These are phyloP conservation scores for Dipodascus geniculatus DNA, from an alignment of 805 yeast genomes.

Conservation along the genomic window DNA sequence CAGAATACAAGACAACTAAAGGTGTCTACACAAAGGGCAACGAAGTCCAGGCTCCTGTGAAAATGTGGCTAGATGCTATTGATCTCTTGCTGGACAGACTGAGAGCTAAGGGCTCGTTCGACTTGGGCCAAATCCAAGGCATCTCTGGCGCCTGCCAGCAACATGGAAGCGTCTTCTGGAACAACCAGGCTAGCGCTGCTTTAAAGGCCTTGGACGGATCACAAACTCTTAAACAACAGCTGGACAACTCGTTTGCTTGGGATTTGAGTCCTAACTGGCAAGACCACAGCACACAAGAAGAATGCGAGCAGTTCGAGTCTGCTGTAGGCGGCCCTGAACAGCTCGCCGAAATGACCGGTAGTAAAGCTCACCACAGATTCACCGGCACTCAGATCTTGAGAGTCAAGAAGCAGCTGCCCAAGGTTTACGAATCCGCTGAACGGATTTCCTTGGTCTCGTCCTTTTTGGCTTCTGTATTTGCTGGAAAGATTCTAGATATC, in stretches of 20 bases:
- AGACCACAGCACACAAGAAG: slow-evolving; percentile 75
- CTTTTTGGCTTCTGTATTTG: slow-evolving; percentile 59
- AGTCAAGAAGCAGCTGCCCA: slow-evolving; percentile 40
- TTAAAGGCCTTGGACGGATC: slow-evolving; percentile 30
- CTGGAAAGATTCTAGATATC: slow-evolving; percentile 50
- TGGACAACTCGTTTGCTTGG: slow-evolving; percentile 28
- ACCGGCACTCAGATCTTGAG: slow-evolving; percentile 89
- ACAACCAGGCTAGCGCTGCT: slow-evolving; percentile 32
- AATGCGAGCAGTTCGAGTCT: slow-evolving; percentile 48
- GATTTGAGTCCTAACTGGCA: slow-evolving; percentile 85
- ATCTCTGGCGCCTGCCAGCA: slow-evolving; percentile 86
- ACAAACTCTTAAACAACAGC: slow-evolving; percentile 33
- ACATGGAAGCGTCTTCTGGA: slow-evolving; percentile 85
- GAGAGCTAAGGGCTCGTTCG: slow-evolving; percentile 26
- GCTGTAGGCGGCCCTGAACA: slow-evolving; percentile 46
- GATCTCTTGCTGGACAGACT: slow-evolving; percentile 47
- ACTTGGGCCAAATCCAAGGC: slow-evolving; percentile 50
- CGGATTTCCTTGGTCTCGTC: slow-evolving; percentile 68
- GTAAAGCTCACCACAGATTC: slow-evolving; percentile 79
- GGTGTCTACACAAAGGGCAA: slow-evolving; percentile 54
- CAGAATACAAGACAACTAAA: slow-evolving; percentile 50
- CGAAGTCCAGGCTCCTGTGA: slow-evolving; percentile 66
- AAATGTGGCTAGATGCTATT: slow-evolving; percentile 82
- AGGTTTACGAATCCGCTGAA: slow-evolving; percentile 41
- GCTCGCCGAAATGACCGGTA: slow-evolving; percentile 65